Conservation (phyloP, 257 asterid genomes). For the Solanum paucissectum region DNA sequence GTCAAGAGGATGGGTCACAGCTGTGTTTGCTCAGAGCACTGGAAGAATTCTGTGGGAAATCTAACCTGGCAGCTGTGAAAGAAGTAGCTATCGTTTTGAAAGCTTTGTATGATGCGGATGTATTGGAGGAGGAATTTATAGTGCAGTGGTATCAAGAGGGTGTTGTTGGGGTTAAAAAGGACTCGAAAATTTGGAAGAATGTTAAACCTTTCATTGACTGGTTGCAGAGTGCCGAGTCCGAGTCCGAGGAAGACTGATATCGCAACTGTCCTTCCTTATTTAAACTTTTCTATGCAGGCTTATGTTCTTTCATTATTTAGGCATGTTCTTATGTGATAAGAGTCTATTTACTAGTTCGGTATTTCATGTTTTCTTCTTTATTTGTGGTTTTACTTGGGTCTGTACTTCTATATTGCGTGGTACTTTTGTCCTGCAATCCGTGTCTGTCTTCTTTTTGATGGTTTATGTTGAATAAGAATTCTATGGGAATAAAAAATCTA, state of each 20-base stretch:
- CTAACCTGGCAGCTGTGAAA: constrained; percentile 9
- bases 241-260: constrained; percentile 13
- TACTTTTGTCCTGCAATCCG: neutral
- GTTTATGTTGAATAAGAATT: neutral
- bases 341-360: neutral
- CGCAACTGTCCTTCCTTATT: neutral
- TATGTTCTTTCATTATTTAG: neutral
- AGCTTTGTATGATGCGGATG: constrained; percentile 13
- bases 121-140: constrained; percentile 11
- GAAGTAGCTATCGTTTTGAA: constrained; percentile 12
- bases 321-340: neutral
- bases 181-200: constrained; percentile 14
- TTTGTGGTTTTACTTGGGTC: neutral
- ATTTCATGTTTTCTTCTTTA: neutral
- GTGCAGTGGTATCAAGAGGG: constrained; percentile 14
- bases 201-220: constrained; percentile 14
- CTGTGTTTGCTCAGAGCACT: neutral
- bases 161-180: neutral
- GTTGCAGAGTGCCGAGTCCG: constrained; percentile 25
- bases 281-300: neutral
- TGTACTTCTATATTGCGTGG: neutral
- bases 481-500: neutral
- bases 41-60: constrained; percentile 1
- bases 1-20: constrained; percentile 8
- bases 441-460: neutral